Conservation (phyloP, 2,329 filamentous ascomycete genomes). For the Cladorrhinum sp. region DNA sequence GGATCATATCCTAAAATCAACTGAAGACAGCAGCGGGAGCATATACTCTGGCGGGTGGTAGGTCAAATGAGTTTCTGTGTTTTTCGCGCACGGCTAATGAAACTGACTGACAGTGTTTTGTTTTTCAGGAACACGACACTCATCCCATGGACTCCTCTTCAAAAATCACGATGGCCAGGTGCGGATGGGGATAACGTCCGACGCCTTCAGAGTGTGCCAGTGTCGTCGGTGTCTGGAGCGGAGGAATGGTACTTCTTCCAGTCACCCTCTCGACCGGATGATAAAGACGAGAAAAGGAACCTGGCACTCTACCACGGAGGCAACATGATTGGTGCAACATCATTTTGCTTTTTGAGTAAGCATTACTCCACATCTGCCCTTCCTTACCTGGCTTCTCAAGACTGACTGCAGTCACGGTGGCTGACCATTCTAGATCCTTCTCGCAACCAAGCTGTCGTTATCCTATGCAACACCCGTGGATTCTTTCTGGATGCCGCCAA, state of each 20-base stretch:
- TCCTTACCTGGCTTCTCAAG: background rate
- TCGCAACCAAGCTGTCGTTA: conserved; percentile 7
- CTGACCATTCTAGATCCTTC: background rate
- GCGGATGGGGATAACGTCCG: conserved; percentile 18
- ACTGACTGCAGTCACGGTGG: too few species aligned
- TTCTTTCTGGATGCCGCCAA: conserved; percentile 18
- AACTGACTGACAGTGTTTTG: background rate
- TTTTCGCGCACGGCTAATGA: background rate
- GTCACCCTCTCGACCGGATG: background rate
- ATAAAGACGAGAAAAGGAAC: background rate
- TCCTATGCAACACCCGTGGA: conserved; percentile 16
- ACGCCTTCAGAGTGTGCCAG: conserved; percentile 4
- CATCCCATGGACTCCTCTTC: conserved; percentile 5
- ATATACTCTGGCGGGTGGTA: conserved; percentile 17
- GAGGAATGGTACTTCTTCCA: conserved; percentile 7
- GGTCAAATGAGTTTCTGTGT: too few species aligned
- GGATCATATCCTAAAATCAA: background rate
- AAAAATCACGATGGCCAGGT: conserved; percentile 13
- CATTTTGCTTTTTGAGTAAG: conserved; percentile 10
- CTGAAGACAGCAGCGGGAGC: background rate
- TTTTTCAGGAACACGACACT: conserved; percentile 7
- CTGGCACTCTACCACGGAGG: conserved; percentile 19
- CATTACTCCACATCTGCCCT: background rate
- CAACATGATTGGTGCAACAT: conserved; percentile 19
- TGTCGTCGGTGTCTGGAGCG: background rate